Base-by-base conservation (phyloP, 2,329 filamentous ascomycete species). In the Aulographum hederae region DNA sequence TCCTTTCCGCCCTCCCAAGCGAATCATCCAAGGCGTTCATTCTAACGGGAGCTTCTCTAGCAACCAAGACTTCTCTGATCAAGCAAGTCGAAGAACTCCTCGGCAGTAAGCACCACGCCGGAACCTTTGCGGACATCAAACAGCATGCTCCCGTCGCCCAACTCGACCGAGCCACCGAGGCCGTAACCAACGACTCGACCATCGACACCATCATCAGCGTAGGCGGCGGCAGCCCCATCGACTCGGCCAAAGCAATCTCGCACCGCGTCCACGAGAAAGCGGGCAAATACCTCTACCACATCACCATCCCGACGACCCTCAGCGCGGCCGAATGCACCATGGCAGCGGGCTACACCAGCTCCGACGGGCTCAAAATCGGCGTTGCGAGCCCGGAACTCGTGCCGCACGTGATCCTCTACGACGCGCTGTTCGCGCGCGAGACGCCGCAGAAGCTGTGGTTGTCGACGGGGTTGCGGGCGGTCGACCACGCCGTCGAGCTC, bases 121-220 rank as follows among this genome's bases (percentile, higher is more conserved):
- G 62, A 36, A 69, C 66, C 0, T 69, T 67, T 43, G 52, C 52
- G 38, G 60, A 61, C 39, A 69, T 70, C 36, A 58, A 58, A 30
- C 58, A 69, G 39, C 65, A 69, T 44, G 64, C 64, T 3, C 65
- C 65, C 2, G 51, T 68, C n/a, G 58, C 58, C 3, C 50, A 67
- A 28, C 51, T 69, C 1, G 63, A 67, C 40, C 53, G 64, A 40
- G 64, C 65, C 2, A 64, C 61, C 1, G 46, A 57, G 10, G 39
- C 57, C 2, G 60, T 69, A 5, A 39, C 50, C 28, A 47, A 54
- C 12, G 60, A 67, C 37, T 29, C 41, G 2, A 48, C 40, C 20
- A 60, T 69, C 32, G 65, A 69, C 42, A 68, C 64, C 0, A 56
- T 70, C 28, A 63, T 71, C 35, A 57, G 51, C 27, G 57, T 70